Base-by-base conservation (phyloP, 148 eudicot genomes). In the Nepenthes gracilis region DNA sequence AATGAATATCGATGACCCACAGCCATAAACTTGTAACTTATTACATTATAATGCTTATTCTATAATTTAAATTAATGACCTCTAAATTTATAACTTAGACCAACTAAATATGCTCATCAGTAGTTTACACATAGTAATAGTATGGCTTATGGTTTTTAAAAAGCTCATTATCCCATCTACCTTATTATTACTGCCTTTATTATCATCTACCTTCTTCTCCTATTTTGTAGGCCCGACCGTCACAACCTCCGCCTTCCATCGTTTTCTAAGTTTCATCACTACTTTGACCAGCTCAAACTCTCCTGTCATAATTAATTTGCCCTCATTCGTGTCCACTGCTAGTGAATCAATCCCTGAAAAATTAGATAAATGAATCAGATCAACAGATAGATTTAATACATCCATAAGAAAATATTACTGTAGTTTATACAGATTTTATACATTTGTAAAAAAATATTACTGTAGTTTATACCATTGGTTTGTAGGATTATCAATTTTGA, bases 171-270 rank as follows among this genome's bases (percentile, higher is more conserved):
- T 23, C 23, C 12, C 11, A 10, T 1, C 10, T 10, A 35, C n/a
- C 33, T 47, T 40, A 23, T 78, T 64, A 1, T 65, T 49, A 7
- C 52, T 50, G 2, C 51, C 63, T 14, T 75, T 67, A 32, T 65
- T 53, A 1, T 33, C 56, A 3, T 57, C 72, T 1, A 73, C 75
- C 34, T 75, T 58, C 33, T 76, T 80, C 11, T 78, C 73, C 35
- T 82, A 86, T 36, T 90, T 85, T 15, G 83, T 78, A 1, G 94
- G 86, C 1, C 90, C 91, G 11, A 90, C 83, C 0, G 90, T 66
- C 6, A 76, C 23, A 54, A 90, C 72, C 0, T 74, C 78, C 0
- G 88, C 63, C 34, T 63, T 53, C 71, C 80, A 80, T 10, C 62
- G 63, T 58, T 80, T 90, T 59, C 74, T 65, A 60, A 90, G 23